A percentile compares a stretch with the other conserved stretches of the same genome.
phyloP scores from a whole-genome alignment of 2,329 filamentous ascomycete genomes.

The Coniochaeta sp. region DNA sequence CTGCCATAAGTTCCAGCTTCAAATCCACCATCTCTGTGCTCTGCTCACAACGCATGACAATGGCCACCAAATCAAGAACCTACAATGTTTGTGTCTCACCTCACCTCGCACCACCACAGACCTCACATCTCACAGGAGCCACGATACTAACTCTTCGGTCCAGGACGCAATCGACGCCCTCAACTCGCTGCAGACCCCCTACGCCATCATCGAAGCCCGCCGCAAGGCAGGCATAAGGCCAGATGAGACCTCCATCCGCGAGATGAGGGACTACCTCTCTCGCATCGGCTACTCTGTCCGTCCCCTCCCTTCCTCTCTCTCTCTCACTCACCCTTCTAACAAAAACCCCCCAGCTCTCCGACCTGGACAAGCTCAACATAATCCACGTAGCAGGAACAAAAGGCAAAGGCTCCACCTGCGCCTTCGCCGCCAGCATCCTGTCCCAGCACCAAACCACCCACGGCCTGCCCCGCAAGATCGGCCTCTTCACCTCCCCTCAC shows the following conservation, averaged over 20 bases:
- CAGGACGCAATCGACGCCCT: constrained; percentile 32
- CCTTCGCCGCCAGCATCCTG: constrained; percentile 60
- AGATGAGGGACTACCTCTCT: constrained; percentile 71
- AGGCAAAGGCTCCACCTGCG: constrained; percentile 84
- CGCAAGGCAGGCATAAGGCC: constrained; percentile 65
- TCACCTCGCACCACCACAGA: constrained; percentile 2
- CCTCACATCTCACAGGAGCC: not conserved
- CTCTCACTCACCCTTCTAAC: not conserved
- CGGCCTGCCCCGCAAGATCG: constrained; percentile 32
- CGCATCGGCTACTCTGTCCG: constrained; percentile 60
- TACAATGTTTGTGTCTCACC: not conserved
- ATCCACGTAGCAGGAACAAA: constrained; percentile 90
- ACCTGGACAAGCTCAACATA: not conserved
- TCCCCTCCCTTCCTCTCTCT: not conserved
- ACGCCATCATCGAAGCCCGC: constrained; percentile 67
- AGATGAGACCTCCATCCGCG: constrained; percentile 67
- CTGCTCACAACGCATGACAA: not conserved
- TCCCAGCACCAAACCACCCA: not conserved
- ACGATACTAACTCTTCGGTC: not conserved
- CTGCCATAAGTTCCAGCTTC: not conserved
- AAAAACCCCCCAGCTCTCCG: not conserved
- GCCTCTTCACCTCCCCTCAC: constrained; percentile 81
- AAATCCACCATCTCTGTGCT: not conserved
- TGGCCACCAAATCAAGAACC: not conserved
- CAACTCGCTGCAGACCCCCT: constrained; percentile 81